Evolutionary conservation across 2,329 filamentous ascomycete species (phyloP), one percentile per base, ranked within the genome.

Genomic region (Chaetomiaceae sp.): DNA sequence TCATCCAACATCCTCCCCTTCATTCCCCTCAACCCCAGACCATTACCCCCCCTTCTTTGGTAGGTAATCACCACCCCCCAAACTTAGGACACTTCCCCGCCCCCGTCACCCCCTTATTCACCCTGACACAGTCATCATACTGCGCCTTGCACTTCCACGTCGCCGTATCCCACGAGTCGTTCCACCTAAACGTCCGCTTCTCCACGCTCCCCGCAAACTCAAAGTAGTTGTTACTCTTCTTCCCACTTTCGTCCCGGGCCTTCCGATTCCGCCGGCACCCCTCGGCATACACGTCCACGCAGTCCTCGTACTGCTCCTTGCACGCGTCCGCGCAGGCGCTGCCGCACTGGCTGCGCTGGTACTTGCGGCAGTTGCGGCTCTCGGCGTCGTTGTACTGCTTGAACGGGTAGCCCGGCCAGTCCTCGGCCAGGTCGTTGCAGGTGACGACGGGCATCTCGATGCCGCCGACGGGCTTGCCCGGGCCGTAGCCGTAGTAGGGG

Each of bases 401-500:
- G 69, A 79, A 80, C 17, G 72, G 71, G 59, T 74, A 73, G 49
- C 60, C 60, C 8, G 59, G 22, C 59, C 70, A 76, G 57, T 80
- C 75, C 7, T 56, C 53, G 54, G 69, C 63, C 37, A 75, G 59
- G 59, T 82, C 78, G 66, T 81, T 82, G 71, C 79, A 82, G 22
- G 73, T 75, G 29, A 82, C 72, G 51, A 78, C 66, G 42, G 79
- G 79, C 48, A 82, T 67, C 20, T 70, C 67, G 49, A 82, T 80
- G 55, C 70, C 73, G 45, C 77, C 79, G 15, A 81, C 76, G 3
- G 76, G 73, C 47, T 72, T 83, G 33, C 85, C 81, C 1, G 85
- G 83, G 1, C 81, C 83, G 64, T 91, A 92, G 48, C 82, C 83
- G 60, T 78, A 80, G 65, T 78, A 77, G 60, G 80, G 78, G 69